Conservation (phyloP, 345 rosid species). For the Gossypium rotundifolium region DNA sequence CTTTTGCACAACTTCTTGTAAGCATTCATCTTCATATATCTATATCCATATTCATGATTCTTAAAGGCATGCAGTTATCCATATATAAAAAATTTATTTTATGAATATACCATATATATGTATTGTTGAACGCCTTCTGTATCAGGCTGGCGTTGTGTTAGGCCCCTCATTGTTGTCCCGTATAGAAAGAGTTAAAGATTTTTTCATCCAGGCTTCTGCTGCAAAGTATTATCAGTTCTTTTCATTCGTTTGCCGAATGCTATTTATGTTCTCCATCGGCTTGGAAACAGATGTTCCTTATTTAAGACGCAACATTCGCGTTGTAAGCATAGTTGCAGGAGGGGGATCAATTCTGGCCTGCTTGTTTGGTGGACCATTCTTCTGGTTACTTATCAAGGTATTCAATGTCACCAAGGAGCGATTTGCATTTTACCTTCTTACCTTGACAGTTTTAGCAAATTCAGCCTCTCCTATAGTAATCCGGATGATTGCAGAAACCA, state of each 20-base stretch:
- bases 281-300: conserved; percentile 59
- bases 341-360: conserved; percentile 37
- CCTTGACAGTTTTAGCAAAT: conserved; percentile 46
- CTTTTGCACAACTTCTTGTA: conserved; percentile 77
- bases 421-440: conserved; percentile 19
- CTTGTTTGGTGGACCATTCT: conserved; percentile 35
- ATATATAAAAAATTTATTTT: too few relatives aligned
- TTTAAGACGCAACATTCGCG: conserved; percentile 41
- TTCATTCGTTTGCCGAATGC: conserved; percentile 44
- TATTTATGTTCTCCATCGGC: conserved; percentile 79
- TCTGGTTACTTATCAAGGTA: conserved; percentile 29
- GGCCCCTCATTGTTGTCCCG: conserved; percentile 66
- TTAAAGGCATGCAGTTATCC: too few relatives aligned
- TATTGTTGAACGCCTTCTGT: not conserved
- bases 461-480: conserved; percentile 67
- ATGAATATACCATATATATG: too few relatives aligned
- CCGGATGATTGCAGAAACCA: conserved; percentile 58
- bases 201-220: conserved; percentile 50
- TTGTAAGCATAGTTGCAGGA: conserved; percentile 36
- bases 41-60: too few relatives aligned
- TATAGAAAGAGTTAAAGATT: conserved; percentile 25
- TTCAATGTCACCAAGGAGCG: conserved; percentile 19
- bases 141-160: conserved; percentile 70
- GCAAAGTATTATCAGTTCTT: conserved; percentile 44
- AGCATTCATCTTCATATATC: not conserved